Conservation (phyloP, 1,284 basidiomycete genomes). For the Farysia itapuensis region DNA sequence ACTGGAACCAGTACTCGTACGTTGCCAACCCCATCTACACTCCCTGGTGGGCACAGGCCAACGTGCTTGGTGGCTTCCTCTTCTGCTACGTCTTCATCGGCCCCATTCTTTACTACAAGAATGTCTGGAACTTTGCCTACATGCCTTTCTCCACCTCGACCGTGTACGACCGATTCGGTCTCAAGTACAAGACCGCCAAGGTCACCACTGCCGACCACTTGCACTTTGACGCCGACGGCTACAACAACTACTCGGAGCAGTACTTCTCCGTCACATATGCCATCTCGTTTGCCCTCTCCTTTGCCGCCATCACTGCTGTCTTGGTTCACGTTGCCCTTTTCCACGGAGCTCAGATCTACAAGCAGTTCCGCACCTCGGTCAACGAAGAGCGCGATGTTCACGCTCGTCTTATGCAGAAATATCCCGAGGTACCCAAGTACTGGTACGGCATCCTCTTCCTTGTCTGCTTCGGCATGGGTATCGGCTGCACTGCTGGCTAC, state of each 20-base stretch:
- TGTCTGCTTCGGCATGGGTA: constrained; percentile 68
- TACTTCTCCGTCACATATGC: constrained; percentile 71
- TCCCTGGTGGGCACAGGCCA: constrained; percentile 45
- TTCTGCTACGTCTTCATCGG: constrained; percentile 46
- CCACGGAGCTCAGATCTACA: constrained; percentile 46
- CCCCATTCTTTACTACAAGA: constrained; percentile 52
- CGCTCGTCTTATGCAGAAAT: constrained; percentile 77
- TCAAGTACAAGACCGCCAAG: constrained; percentile 25
- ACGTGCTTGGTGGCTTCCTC: constrained; percentile 40
- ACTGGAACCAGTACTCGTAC: constrained; percentile 47
- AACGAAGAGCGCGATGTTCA: constrained; percentile 80
- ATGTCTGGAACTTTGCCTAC: constrained; percentile 44
- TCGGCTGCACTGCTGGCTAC: constrained; percentile 72
- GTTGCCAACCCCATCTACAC: constrained; percentile 40
- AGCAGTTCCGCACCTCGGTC: constrained; percentile 29
- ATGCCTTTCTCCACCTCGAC: constrained; percentile 42
- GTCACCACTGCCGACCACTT: constrained; percentile 27
- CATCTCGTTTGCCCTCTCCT: constrained; percentile 65
- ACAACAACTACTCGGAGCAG: constrained; percentile 50
- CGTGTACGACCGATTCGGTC: constrained; percentile 47
- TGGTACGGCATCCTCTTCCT: constrained; percentile 66
- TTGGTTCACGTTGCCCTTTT: constrained; percentile 67
- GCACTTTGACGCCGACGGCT: constrained; percentile 29
- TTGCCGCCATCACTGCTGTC: constrained; percentile 73
- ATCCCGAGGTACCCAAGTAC: constrained; percentile 71